Evolutionary conservation across 441 rosid genomes (phyloP).

Genomic region (Adansonia gregorii): DNA sequence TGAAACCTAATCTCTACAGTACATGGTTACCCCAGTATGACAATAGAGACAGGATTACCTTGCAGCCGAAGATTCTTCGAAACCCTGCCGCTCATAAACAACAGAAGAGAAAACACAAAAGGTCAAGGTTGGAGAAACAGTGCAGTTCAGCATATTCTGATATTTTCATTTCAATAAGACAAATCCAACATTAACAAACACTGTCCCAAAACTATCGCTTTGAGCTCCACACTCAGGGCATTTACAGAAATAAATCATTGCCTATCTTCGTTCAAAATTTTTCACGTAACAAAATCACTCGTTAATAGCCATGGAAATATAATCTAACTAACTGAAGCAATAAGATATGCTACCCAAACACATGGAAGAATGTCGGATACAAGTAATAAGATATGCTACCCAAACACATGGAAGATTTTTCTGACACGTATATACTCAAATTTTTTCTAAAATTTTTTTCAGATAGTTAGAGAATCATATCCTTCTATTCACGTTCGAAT

Average conservation of each 20-base stretch:
- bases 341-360: no score
- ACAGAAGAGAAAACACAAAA: neutral
- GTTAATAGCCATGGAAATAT: neutral
- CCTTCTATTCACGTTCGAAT: neutral
- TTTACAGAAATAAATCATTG: slow-evolving; percentile 4
- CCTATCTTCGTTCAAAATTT: neutral
- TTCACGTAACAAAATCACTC: neutral
- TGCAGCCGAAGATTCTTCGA: neutral
- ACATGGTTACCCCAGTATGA: slow-evolving; percentile 1
- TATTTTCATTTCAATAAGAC: neutral
- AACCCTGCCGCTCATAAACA: neutral
- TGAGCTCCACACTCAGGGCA: neutral
- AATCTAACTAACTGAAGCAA: neutral
- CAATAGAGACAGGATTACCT: slow-evolving; percentile 17
- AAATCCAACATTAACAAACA: neutral
- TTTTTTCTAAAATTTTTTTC: neutral
- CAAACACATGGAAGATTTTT: no score
- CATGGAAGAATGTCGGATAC: no score
- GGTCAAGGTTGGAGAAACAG: neutral
- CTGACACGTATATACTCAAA: neutral
- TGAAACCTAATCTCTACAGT: neutral
- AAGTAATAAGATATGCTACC: no score
- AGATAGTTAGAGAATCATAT: neutral
- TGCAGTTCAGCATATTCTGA: neutral
- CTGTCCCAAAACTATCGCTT: neutral